These are phyloP conservation scores for Hypoxylon sp. DNA, from an alignment of 2,329 filamentous ascomycete species.

Conservation along the genomic window DNA sequence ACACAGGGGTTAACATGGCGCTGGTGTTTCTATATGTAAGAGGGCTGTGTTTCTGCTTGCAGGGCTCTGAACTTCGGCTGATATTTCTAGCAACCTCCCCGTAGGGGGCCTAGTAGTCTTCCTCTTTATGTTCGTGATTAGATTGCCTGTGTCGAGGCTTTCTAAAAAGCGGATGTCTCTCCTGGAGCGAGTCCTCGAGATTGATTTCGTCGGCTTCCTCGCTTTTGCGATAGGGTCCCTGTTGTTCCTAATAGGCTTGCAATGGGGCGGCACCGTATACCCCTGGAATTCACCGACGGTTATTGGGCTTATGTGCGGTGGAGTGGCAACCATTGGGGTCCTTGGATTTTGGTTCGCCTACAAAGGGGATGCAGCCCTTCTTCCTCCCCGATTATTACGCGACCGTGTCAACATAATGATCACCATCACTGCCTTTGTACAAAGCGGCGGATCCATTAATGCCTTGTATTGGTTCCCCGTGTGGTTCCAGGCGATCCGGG, in stretches of 20 bases:
- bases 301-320: constrained; percentile 58
- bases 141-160: constrained; percentile 37
- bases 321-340: constrained; percentile 48
- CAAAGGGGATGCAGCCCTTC: constrained; percentile 59
- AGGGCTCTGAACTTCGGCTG: neutral
- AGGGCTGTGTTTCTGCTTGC: neutral
- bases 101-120: constrained; percentile 43
- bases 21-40: constrained; percentile 48
- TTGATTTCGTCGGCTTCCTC: constrained; percentile 53
- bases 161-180: constrained; percentile 30
- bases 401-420: constrained; percentile 45
- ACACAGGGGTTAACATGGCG: constrained; percentile 45
- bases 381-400: constrained; percentile 48
- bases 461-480: constrained; percentile 49
- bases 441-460: constrained; percentile 45
- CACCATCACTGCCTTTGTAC: constrained; percentile 44
- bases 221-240: constrained; percentile 55
- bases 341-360: constrained; percentile 56
- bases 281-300: constrained; percentile 57
- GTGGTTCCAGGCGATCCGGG: constrained; percentile 51
- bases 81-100: constrained; percentile 44
- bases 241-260: constrained; percentile 63
- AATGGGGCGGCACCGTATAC: constrained; percentile 60
- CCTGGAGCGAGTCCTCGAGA: constrained; percentile 31
- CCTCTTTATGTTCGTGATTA: constrained; percentile 42